Percentiles rank a stretch among this genome's conserved stretches.
These are phyloP conservation scores for Claviceps quebecensis DNA, from an alignment of 2,329 filamentous ascomycete species.

Conservation along the genomic window DNA sequence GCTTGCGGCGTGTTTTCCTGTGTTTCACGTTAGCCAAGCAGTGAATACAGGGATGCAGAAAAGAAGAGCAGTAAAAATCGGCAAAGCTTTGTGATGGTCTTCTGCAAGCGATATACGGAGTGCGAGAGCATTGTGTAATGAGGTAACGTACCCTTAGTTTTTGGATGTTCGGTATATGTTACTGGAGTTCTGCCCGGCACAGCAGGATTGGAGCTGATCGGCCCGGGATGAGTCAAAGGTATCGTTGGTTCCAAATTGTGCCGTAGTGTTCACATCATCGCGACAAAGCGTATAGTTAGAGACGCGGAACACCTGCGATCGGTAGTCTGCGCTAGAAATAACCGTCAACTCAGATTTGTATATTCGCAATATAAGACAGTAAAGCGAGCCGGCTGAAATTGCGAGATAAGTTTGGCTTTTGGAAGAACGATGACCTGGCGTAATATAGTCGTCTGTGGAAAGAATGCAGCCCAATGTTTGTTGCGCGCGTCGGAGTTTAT, in stretches of 20 bases:
- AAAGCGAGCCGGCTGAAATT: background rate
- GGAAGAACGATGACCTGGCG: slow-evolving; percentile 5
- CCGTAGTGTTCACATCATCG: slow-evolving; percentile 25
- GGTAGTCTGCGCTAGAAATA: background rate
- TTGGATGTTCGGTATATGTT: background rate
- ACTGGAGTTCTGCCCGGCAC: slow-evolving; percentile 4
- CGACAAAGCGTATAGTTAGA: slow-evolving; percentile 14
- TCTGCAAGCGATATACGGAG: background rate
- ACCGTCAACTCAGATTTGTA: background rate
- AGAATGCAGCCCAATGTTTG: slow-evolving; percentile 7
- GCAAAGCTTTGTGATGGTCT: background rate
- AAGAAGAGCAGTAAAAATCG: background rate
- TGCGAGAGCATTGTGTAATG: background rate
- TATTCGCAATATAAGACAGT: background rate
- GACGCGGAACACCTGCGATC: slow-evolving; percentile 1
- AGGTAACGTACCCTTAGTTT: slow-evolving; percentile 4
- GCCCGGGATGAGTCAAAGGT: slow-evolving; percentile 15
- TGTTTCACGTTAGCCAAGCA: slow-evolving; percentile 1
- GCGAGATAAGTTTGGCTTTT: slow-evolving; percentile 4
- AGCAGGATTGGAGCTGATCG: slow-evolving; percentile 13
- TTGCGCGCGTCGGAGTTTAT: slow-evolving; percentile 14
- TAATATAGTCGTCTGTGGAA: slow-evolving; percentile 3
- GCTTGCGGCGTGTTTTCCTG: background rate
- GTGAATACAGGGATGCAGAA: background rate
- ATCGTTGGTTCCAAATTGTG: slow-evolving; percentile 17